Percentiles rank a stretch among this genome's conserved stretches.
These are phyloP conservation scores for Suillus discolor DNA, from an alignment of 768 basidiomycete genomes.

Conservation along the genomic window DNA sequence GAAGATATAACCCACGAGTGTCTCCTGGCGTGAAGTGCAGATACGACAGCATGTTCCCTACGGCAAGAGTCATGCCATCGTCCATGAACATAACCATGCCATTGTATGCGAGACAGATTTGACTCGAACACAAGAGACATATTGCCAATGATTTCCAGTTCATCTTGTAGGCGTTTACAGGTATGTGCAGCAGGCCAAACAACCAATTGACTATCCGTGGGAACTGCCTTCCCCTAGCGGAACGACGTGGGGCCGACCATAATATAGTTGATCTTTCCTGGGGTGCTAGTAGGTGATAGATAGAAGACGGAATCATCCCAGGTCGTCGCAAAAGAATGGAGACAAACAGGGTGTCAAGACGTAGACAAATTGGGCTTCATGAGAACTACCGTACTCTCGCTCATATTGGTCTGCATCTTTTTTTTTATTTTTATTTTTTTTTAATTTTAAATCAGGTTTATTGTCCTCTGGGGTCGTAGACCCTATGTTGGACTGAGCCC, in stretches of 20 bases:
- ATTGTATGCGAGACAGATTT: conserved; percentile 34
- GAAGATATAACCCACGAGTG: conserved; percentile 39
- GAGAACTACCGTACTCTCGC: conserved; percentile 1
- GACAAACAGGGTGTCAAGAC: background rate
- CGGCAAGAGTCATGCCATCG: conserved; percentile 45
- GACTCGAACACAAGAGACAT: conserved; percentile 11
- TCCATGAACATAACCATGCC: conserved; percentile 69
- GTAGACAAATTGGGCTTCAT: background rate
- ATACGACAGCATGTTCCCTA: conserved; percentile 56
- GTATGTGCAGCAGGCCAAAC: too few species aligned
- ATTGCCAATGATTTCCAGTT: conserved; percentile 15
- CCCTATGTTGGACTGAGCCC: too few species aligned
- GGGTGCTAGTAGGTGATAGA: background rate
- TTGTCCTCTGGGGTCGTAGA: too few species aligned
- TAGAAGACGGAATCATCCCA: background rate
- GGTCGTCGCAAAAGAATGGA: background rate
- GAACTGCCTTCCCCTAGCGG: background rate
- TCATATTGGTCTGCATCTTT: background rate
- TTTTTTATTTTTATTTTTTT: too few species aligned
- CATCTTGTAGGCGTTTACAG: background rate
- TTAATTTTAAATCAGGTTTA: too few species aligned
- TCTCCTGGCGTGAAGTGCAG: conserved; percentile 71
- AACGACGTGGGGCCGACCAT: background rate
- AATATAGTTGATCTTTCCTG: too few species aligned
- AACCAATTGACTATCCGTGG: background rate